phyloP scores from a whole-genome alignment of 805 yeast genomes.

The Ogataea pini region DNA sequence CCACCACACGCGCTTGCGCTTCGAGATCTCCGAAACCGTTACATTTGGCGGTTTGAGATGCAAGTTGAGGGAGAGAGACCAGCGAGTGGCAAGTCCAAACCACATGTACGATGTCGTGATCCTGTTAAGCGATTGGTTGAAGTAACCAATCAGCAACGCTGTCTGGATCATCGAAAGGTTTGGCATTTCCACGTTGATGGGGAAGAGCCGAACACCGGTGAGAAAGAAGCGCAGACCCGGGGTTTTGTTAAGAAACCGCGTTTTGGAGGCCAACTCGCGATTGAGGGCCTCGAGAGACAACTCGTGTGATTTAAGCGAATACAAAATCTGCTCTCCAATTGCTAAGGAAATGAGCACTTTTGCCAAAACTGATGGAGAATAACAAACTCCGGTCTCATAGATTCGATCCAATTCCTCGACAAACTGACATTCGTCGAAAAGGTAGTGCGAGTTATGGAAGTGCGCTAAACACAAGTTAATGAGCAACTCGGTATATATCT shows the following conservation, averaged over 20 bases:
- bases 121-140: slow-evolving; percentile 39
- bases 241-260: slow-evolving; percentile 22
- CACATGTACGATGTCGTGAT: slow-evolving; percentile 37
- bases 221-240: slow-evolving; percentile 36
- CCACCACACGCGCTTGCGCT: slow-evolving; percentile 42
- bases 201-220: slow-evolving; percentile 28
- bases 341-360: slow-evolving; percentile 27
- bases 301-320: slow-evolving; percentile 25
- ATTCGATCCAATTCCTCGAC: slow-evolving; percentile 20
- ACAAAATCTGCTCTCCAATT: slow-evolving; percentile 28
- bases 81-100: slow-evolving; percentile 38
- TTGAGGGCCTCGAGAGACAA: slow-evolving; percentile 17
- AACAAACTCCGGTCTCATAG: slow-evolving; percentile 24
- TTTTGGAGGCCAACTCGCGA: slow-evolving; percentile 20
- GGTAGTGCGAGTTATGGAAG: slow-evolving; percentile 27
- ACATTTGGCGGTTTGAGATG: slow-evolving; percentile 31
- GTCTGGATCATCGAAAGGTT: slow-evolving; percentile 36
- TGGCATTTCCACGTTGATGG: slow-evolving; percentile 35
- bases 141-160: slow-evolving; percentile 36
- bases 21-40: slow-evolving; percentile 27
- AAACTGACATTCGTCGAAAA: slow-evolving; percentile 26
- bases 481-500: slow-evolving; percentile 18
- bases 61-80: slow-evolving; percentile 34
- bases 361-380: slow-evolving; percentile 18
- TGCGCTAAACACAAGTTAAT: slow-evolving; percentile 20